These are phyloP conservation scores for Clavariopsis aquatica DNA, from an alignment of 495 filamentous ascomycete species.

Conservation along the genomic window DNA sequence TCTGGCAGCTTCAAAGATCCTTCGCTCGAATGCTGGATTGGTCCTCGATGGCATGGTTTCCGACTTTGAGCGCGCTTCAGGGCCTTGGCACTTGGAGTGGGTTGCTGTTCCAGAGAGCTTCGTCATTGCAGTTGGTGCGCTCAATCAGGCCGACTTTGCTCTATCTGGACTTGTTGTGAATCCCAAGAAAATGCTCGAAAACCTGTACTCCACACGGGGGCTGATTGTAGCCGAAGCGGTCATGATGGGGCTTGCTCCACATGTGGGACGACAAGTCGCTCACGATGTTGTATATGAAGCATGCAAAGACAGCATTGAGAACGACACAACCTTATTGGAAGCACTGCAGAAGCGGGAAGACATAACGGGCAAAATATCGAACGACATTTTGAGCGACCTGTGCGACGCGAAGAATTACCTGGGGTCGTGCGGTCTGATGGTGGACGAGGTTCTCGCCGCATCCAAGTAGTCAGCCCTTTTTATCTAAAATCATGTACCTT, in stretches of 20 bases:
- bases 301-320: conserved; percentile 54
- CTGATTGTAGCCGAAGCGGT: conserved; percentile 59
- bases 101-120: conserved; percentile 56
- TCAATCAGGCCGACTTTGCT: conserved; percentile 54
- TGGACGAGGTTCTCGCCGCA: conserved; percentile 53
- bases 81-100: conserved; percentile 60
- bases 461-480: conserved; percentile 28
- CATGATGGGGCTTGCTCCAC: conserved; percentile 57
- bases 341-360: conserved; percentile 46
- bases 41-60: conserved; percentile 57
- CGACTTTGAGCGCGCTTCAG: conserved; percentile 56
- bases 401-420: conserved; percentile 57
- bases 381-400: conserved; percentile 45
- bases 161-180: conserved; percentile 54
- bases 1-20: conserved; percentile 53
- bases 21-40: conserved; percentile 53
- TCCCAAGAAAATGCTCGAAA: conserved; percentile 50
- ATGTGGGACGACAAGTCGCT: conserved; percentile 52
- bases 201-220: conserved; percentile 52
- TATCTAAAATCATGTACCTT: neutral
- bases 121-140: conserved; percentile 52
- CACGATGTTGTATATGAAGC: conserved; percentile 59
- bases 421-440: conserved; percentile 52
- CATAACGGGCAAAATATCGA: conserved; percentile 48
- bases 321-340: conserved; percentile 47